Conservation (phyloP, 23 red algal genomes). For the Gracilaria vermiculophylla region DNA sequence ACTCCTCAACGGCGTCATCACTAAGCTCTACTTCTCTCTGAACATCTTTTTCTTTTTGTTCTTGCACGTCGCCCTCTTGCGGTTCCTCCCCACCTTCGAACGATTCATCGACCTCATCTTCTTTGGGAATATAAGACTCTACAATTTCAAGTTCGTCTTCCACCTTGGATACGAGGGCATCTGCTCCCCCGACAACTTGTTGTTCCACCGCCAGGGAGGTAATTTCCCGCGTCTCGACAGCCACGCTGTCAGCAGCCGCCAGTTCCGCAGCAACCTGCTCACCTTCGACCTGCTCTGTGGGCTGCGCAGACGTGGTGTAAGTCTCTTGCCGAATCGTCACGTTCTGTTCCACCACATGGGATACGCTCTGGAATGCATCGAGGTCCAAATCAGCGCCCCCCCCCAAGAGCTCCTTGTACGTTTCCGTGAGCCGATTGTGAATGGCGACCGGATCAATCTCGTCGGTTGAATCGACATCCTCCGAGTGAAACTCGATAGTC, state of each 20-base stretch:
- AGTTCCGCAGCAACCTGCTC: not conserved
- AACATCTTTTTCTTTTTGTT: not conserved
- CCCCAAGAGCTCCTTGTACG: constrained; percentile 3
- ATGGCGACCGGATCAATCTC: constrained; percentile 20
- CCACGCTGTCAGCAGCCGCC: not conserved
- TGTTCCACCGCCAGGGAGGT: not conserved
- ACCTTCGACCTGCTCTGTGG: not conserved
- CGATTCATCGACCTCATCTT: not conserved
- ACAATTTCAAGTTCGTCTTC: constrained; percentile 9
- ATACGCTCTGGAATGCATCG: not conserved
- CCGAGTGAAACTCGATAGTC: not conserved
- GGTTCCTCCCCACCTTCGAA: not conserved
- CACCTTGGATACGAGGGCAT: not conserved
- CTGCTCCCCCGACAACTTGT: not conserved
- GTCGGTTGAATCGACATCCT: not conserved
- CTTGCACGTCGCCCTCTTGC: not conserved
- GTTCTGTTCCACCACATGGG: not conserved
- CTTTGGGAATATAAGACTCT: not conserved
- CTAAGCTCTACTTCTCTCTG: not conserved
- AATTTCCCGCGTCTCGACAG: not conserved
- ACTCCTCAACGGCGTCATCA: not conserved
- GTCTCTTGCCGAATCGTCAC: not conserved
- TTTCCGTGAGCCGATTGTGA: constrained; percentile 9
- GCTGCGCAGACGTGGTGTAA: not conserved
- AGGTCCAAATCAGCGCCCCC: not conserved